Base-by-base conservation (phyloP, 2,329 filamentous ascomycete genomes). In the Clonostachys byssicola region DNA sequence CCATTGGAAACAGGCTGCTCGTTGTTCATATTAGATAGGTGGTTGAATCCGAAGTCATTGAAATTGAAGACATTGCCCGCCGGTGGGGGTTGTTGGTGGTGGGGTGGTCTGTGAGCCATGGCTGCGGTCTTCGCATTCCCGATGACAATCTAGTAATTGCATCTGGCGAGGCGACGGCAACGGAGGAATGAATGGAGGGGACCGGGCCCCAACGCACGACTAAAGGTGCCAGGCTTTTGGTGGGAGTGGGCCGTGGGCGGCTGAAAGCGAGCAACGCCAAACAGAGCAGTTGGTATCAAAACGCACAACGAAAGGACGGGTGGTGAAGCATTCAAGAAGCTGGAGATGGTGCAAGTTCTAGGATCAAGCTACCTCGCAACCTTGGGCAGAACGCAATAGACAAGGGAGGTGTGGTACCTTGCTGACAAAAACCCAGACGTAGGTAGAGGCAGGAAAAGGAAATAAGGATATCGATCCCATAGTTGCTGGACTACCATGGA, bases 101-200 rank as follows among this genome's bases (percentile, higher is more conserved):
- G 64, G 54, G 63, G 61, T 52, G 59, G 63, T 50, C 62, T 54
- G 55, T 64, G 59, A 53, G 65, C 63, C 65, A 68, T 68, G 54
- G 53, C 60, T 54, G 54, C 51, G 42, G 50, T 45, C 44, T 44
- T 51, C 54, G 48, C 51, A 56, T 49, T 60, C 53, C 52, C 47
- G 23, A 10, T 30, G 23, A 9, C 17, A 34, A 39, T 54, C 47
- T 45, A 53, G 50, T 55, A 54, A 55, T 57, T 61, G 58, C 59
- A 63, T 62, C 54, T 54, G 55, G 12, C 18, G 20, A 34, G 20
- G 13, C 9, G 43, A 17, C n/a, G 17, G 34, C 10, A 16, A 18
- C 30, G 36, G 23, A 18, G 23, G 23, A 30, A 30, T 30, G 23
- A 30, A 30, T 30, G 23, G 23, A 30, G 23, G 23, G 23, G 23